A percentile compares a stretch with the other conserved stretches of the same genome.
phyloP scores from a whole-genome alignment of 2,329 filamentous ascomycete genomes.

The Botrytis aclada region DNA sequence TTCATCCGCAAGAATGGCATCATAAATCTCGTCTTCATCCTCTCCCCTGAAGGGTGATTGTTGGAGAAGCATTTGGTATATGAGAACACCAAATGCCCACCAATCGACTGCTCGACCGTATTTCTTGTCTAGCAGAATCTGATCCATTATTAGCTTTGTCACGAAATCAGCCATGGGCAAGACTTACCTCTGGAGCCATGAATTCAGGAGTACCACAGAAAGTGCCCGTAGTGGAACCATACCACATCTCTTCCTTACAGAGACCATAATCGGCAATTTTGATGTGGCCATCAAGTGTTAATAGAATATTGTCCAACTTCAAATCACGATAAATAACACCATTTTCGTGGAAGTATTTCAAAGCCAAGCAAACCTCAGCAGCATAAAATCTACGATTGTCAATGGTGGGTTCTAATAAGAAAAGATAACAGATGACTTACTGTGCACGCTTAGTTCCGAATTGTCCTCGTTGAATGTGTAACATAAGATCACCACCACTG shows the following conservation, averaged over 20 bases:
- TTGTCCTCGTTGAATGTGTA: constrained; percentile 95
- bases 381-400: constrained; percentile 74
- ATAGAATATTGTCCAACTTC: constrained; percentile 83
- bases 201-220: constrained; percentile 99
- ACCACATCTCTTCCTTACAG: constrained; percentile 99
- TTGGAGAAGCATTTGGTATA: constrained; percentile 99
- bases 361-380: constrained; percentile 89
- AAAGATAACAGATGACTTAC: constrained; percentile 50
- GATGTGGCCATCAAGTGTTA: constrained; percentile 94
- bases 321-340: constrained; percentile 92
- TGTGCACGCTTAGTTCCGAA: constrained; percentile 95
- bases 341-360: constrained; percentile 99
- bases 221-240: constrained; percentile 90
- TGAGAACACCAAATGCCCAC: constrained; percentile 99
- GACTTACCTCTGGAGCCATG: constrained; percentile 89
- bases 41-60: constrained; percentile 98
- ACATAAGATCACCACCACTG: constrained; percentile 96
- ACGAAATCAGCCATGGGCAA: constrained; percentile 17
- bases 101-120: constrained; percentile 97
- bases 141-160: constrained; percentile 32
- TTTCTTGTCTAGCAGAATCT: constrained; percentile 97
- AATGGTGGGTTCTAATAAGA: constrained; percentile 25
- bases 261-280: constrained; percentile 98
- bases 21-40: constrained; percentile 99
- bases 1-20: constrained; percentile 95